Base-by-base conservation (phyloP, 305 asterid genomes). In the Solanum aculeatissimum region DNA sequence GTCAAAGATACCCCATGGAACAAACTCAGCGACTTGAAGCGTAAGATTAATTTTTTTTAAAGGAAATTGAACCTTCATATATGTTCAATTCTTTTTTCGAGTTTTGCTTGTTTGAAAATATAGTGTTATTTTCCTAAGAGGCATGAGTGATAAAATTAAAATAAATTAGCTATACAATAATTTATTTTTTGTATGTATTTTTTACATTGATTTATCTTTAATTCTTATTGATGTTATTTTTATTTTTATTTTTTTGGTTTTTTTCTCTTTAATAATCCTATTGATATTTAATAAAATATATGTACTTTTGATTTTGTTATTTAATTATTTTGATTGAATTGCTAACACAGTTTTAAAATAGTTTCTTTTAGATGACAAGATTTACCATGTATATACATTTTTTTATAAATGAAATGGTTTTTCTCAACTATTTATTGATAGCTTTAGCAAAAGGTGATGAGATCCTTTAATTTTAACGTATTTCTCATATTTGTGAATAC, bases 1-100 rank as follows among this genome's bases (percentile, higher is more conserved):
- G 82, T 47, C 92, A 91, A 84, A 95, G 94, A 25, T 95, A 92
- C 81, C 85, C 96, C 7, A 45, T 86, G 8, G 89, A 93, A 82
- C 93, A 93, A 84, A 91, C 92, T 85, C 91, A 90, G 69, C 92
- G 82, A 8, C 95, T 94, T 27, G 95, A 94, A 89, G 88, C 84
- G 92, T 93, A 89, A 40, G 88, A 66, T 81, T 43, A 25, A 23
- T 12, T 60, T 62, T 81, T n/a, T 43, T 40, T 16, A 8, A 7
- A 25, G 25, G 25, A 70, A 40, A 1, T 38, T 13, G 18, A 6
- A 18, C 40, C 11, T 12, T 29, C 23, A 21, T 14, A 55, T 29
- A 11, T 75, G 19, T 3, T 58, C 18, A 21, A 66, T 77, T 53
- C 4, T 18, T 54, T 57, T 57, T 12, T 57, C 1, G 6, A 8